These are phyloP conservation scores for Xanthoconium stramineum DNA, from an alignment of 768 basidiomycete genomes.

Conservation along the genomic window DNA sequence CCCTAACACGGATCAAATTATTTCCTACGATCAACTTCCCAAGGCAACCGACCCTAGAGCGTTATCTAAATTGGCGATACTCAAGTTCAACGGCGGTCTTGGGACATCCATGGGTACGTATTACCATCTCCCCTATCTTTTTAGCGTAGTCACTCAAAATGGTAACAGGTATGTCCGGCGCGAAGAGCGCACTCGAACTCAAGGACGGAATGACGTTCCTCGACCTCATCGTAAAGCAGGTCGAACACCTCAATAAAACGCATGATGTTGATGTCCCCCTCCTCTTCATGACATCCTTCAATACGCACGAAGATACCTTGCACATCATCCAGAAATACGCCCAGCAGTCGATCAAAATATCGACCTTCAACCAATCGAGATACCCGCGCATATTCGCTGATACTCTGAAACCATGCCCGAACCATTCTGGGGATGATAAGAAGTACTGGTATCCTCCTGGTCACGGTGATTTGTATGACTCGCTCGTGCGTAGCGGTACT, in stretches of 20 bases:
- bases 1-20: constrained; percentile 80
- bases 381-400: constrained; percentile 94
- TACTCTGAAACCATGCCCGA: constrained; percentile 79
- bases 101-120: constrained; percentile 82
- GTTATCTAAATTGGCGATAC: constrained; percentile 90
- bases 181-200: constrained; percentile 93
- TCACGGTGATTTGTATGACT: constrained; percentile 95
- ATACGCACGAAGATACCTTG: constrained; percentile 94
- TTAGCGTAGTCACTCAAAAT: not conserved
- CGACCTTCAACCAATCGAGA: constrained; percentile 89
- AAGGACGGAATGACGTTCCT: constrained; percentile 98
- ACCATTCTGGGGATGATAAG: constrained; percentile 78
- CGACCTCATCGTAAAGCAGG: constrained; percentile 90
- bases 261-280: constrained; percentile 89
- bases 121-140: not conserved
- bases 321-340: constrained; percentile 97
- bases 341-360: constrained; percentile 91
- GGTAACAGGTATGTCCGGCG: constrained; percentile 67
- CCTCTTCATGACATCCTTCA: constrained; percentile 98
- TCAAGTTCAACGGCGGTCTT: constrained; percentile 93
- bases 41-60: constrained; percentile 54
- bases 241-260: constrained; percentile 90
- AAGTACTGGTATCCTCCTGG: constrained; percentile 95
- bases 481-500: constrained; percentile 84
- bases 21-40: constrained; percentile 75